These are phyloP conservation scores for Gleditsia sinensis DNA, from an alignment of 306 rosid species.

Conservation along the genomic window DNA sequence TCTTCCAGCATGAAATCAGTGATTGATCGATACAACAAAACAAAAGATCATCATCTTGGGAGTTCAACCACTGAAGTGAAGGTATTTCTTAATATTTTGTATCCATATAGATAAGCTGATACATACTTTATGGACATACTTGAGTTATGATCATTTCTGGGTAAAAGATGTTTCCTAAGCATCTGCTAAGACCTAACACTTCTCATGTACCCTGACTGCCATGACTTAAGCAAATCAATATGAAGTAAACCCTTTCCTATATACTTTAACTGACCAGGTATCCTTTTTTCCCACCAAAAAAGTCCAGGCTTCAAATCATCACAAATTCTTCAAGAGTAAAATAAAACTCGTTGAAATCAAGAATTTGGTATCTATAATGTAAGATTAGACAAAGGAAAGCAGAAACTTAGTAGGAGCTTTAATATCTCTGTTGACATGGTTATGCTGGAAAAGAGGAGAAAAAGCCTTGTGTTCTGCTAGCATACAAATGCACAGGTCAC, in stretches of 20 bases:
- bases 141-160: background rate
- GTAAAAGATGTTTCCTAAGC: background rate
- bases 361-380: background rate
- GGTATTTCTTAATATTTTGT: constrained; percentile 51
- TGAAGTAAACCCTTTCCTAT: background rate
- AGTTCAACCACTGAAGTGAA: constrained; percentile 71
- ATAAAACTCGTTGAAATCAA: background rate
- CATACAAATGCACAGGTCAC: background rate
- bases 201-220: background rate
- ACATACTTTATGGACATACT: background rate
- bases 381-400: background rate
- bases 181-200: background rate
- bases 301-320: background rate
- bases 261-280: background rate
- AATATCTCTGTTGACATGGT: background rate
- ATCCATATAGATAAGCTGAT: background rate
- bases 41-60: constrained; percentile 64
- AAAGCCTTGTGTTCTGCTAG: background rate
- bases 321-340: background rate
- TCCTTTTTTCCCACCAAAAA: background rate
- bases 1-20: constrained; percentile 77
- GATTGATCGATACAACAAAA: constrained; percentile 76
- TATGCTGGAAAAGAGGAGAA: background rate
- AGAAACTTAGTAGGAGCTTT: background rate
- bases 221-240: background rate